Percentiles rank a stretch among this genome's conserved stretches.
Evolutionary conservation across 148 eudicot species (phyloP).

Genomic region (Rhododendron vialii): DNA sequence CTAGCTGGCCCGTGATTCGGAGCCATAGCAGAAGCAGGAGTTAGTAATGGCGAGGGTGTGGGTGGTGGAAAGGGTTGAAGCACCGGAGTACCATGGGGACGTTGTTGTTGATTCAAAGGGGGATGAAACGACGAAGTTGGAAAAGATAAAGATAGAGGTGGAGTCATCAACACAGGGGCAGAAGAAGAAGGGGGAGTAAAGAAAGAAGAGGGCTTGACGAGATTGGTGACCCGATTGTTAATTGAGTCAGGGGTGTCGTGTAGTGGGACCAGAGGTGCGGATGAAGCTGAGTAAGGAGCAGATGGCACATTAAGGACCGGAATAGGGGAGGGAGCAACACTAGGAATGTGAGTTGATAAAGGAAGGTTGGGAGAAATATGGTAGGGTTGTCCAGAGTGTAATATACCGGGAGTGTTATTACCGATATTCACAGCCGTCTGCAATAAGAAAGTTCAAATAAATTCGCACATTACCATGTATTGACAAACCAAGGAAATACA

Average conservation of each 20-base stretch:
- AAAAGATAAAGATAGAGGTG: conserved; percentile 37
- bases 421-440: conserved; percentile 62
- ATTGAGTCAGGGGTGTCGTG: conserved; percentile 36
- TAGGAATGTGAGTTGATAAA: conserved; percentile 27
- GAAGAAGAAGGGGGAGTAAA: conserved; percentile 50
- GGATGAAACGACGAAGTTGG: conserved; percentile 46
- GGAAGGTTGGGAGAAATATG: conserved; percentile 30
- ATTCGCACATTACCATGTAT: not conserved
- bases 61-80: conserved; percentile 89
- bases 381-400: conserved; percentile 36
- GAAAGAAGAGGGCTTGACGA: conserved; percentile 64
- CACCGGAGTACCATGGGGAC: conserved; percentile 59
- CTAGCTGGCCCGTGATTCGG: conserved; percentile 34
- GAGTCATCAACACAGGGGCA: conserved; percentile 33
- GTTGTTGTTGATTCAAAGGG: conserved; percentile 48
- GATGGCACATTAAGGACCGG: conserved; percentile 37
- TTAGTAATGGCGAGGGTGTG: conserved; percentile 60
- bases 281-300: conserved; percentile 29
- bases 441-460: conserved; percentile 13
- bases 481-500: not conserved
- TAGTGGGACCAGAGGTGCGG: conserved; percentile 30
- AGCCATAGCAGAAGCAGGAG: conserved; percentile 32
- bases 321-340: conserved; percentile 35
- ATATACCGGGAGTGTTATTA: conserved; percentile 27
- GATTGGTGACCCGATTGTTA: conserved; percentile 41